These are phyloP conservation scores for Diplotaxis tenuifolia DNA, from an alignment of 345 rosid genomes.

Conservation along the genomic window DNA sequence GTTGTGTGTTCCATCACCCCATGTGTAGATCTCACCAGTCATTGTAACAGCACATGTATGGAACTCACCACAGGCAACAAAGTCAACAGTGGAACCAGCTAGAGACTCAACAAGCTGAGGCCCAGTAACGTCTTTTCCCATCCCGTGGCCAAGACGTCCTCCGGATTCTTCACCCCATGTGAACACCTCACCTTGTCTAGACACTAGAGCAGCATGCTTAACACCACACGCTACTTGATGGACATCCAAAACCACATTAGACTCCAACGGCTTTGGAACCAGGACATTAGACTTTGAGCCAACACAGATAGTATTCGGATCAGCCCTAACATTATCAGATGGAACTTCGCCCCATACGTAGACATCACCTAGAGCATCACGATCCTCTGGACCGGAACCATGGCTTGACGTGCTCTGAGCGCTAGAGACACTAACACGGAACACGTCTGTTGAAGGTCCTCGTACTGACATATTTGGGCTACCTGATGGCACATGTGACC, in stretches of 20 bases:
- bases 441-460: conserved; percentile 79
- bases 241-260: conserved; percentile 84
- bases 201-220: conserved; percentile 82
- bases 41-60: conserved; percentile 90
- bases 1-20: conserved; percentile 95
- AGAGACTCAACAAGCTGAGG: conserved; percentile 82
- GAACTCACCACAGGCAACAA: conserved; percentile 94
- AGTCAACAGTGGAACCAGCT: conserved; percentile 57
- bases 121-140: conserved; percentile 67
- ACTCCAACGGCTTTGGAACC: conserved; percentile 76
- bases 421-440: conserved; percentile 97
- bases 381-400: conserved; percentile 94
- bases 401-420: conserved; percentile 95
- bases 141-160: conserved; percentile 95
- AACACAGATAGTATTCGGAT: conserved; percentile 51
- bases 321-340: conserved; percentile 68
- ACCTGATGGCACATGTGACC: conserved; percentile 84
- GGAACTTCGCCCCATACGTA: conserved; percentile 94
- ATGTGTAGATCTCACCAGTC: conserved; percentile 91
- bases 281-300: conserved; percentile 68
- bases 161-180: conserved; percentile 98
- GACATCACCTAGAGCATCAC: conserved; percentile 95
- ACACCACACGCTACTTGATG: conserved; percentile 89
- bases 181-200: conserved; percentile 90
- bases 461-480: conserved; percentile 80